Conservation (phyloP, 208 protist genomes). For the Wallacemonas collosoma region DNA sequence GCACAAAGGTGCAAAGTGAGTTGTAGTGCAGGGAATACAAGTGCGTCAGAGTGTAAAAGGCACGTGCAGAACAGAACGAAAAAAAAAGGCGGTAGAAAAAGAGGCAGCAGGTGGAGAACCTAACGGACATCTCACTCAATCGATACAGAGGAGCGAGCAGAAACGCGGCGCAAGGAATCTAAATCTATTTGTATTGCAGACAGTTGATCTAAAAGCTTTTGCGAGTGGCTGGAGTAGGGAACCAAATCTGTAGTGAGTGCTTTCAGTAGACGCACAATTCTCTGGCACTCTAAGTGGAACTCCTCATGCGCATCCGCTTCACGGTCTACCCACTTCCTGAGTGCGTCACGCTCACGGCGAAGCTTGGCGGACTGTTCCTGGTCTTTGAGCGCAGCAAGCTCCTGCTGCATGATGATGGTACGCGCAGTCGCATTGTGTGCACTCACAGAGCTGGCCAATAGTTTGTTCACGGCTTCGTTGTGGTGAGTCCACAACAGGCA, state of each 20-base stretch:
- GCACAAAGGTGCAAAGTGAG: too few relatives aligned
- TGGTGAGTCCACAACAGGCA: not conserved
- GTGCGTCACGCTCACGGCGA: slow-evolving; percentile 23
- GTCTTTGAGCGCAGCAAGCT: slow-evolving; percentile 28
- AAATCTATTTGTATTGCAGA: not conserved
- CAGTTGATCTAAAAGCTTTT: not conserved
- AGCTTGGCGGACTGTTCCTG: slow-evolving; percentile 24
- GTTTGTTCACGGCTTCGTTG: not conserved
- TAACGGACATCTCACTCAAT: slow-evolving; percentile 2
- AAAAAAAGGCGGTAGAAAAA: not conserved
- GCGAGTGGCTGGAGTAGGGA: not conserved
- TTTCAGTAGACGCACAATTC: slow-evolving; percentile 18
- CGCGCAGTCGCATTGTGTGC: not conserved
- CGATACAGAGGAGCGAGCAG: not conserved
- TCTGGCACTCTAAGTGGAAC: slow-evolving; percentile 22
- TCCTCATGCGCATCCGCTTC: not conserved
- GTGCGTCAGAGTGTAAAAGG: too few relatives aligned
- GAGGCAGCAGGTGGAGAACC: slow-evolving; percentile 1
- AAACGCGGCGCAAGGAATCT: slow-evolving; percentile 2
- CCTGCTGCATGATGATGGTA: slow-evolving; percentile 5
- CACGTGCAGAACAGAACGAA: too few relatives aligned
- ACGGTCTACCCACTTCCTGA: slow-evolving; percentile 9
- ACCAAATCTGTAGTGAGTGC: not conserved
- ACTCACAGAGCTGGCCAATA: not conserved
- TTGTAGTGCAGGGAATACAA: too few relatives aligned